Conservation (phyloP, 352 stramenopile genomes). For the Phytopythium ostracodes region DNA sequence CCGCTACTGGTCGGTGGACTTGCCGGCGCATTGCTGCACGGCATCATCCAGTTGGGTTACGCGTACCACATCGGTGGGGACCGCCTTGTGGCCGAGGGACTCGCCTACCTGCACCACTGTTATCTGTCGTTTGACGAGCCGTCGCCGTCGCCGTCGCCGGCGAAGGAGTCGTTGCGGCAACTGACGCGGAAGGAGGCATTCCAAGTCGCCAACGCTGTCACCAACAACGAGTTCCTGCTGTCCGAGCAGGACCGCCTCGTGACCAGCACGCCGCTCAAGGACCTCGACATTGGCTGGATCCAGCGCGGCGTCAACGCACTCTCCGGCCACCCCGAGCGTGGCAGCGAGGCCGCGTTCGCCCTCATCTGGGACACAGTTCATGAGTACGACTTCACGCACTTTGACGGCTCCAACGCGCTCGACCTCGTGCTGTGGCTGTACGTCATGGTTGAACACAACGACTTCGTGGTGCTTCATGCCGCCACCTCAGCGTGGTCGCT, state of each 20-base stretch:
- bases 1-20: slow-evolving; percentile 24
- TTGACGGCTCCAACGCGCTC: slow-evolving; percentile 22
- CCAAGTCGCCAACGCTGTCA: slow-evolving; percentile 15
- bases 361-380: slow-evolving; percentile 23
- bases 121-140: slow-evolving; percentile 36
- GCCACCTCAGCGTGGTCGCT: slow-evolving; percentile 34
- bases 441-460: slow-evolving; percentile 30
- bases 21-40: slow-evolving; percentile 32
- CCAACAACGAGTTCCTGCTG: slow-evolving; percentile 19
- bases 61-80: slow-evolving; percentile 32
- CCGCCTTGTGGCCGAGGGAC: slow-evolving; percentile 27
- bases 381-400: slow-evolving; percentile 20
- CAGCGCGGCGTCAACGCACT: slow-evolving; percentile 26
- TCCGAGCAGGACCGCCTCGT: slow-evolving; percentile 21
- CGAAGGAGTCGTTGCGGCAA: slow-evolving; percentile 11
- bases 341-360: slow-evolving; percentile 21
- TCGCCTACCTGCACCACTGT: slow-evolving; percentile 31
- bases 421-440: slow-evolving; percentile 37
- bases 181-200: slow-evolving; percentile 22
- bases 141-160: neutral
- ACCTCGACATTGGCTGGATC: slow-evolving; percentile 27
- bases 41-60: slow-evolving; percentile 41
- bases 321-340: slow-evolving; percentile 18
- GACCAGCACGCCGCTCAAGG: slow-evolving; percentile 14
- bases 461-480: slow-evolving; percentile 35